phyloP scores from a whole-genome alignment of 2,329 filamentous ascomycete species.

The Penicillium polonicum region DNA sequence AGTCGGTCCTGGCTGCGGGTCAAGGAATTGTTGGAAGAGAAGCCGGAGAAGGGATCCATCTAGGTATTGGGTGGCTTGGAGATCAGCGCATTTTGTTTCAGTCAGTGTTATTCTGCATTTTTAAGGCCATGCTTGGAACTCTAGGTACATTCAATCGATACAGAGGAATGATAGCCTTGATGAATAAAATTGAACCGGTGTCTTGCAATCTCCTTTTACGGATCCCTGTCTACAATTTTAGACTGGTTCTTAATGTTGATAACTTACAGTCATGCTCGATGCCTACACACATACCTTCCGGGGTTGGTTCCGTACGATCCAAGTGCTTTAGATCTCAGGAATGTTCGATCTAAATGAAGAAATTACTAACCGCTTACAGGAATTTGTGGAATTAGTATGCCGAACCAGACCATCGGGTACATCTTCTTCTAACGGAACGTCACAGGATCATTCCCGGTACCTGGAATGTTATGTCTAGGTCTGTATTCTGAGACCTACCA shows the following conservation, averaged over 20 bases:
- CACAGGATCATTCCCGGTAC: not conserved
- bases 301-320: not conserved
- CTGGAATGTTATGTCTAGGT: conserved; percentile 3
- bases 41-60: not conserved
- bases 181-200: not conserved
- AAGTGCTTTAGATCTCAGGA: conserved; percentile 1
- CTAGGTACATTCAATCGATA: not conserved
- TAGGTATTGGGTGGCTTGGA: not conserved
- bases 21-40: conserved; percentile 10
- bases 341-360: not conserved
- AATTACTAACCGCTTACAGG: not conserved
- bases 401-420: not conserved
- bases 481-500: not conserved
- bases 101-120: not conserved
- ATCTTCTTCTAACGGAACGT: not conserved
- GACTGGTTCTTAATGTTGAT: not conserved
- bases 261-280: not conserved
- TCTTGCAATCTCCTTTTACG: not conserved
- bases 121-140: not conserved
- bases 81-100: not conserved
- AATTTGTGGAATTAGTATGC: not conserved
- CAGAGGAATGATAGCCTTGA: not conserved
- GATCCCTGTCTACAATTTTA: not conserved
- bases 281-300: not conserved
- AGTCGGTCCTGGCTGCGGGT: conserved; percentile 20